Base-by-base conservation (phyloP, 2,329 filamentous ascomycete genomes). In the Trichoderma simmonsii region DNA sequence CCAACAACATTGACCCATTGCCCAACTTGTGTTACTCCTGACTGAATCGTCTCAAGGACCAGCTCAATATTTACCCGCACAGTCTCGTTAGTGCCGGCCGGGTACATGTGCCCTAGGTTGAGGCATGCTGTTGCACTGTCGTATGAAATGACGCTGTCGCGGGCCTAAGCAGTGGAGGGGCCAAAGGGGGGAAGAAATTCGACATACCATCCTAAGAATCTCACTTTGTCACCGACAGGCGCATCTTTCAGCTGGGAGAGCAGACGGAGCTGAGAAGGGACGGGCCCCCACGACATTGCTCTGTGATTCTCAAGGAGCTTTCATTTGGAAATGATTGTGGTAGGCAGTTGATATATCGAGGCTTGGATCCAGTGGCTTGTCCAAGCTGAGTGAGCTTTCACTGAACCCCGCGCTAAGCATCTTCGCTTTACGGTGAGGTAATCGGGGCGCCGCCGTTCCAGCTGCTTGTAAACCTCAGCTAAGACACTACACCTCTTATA, bases 1-100 rank as follows among this genome's bases (percentile, higher is more conserved):
- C 95, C 95, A 75, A 98, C 88, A 4, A 98, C 86, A 79, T 98
- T 97, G 64, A 98, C 82, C 94, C 95, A 98, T 73, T 91, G 87
- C n/a, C 95, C 95, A 30, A 92, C 83, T 65, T 90, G 86, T 67
- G 92, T 86, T 65, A 92, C 86, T 71, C 90, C 86, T 26, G 86
- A 82, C 24, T 87, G 88, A 72, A 96, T 82, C 11, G 83, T 86
- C 76, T 90, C 87, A 6, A 97, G 86, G 3, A 97, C 81, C 74
- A 95, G 88, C 67, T 88, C 86, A 72, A 97, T 86, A 77, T 96
- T 89, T 43, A 97, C 92, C 48, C 84, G 79, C 1, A 89, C 91
- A 63, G 81, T 82, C 54, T 86, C 82, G 59, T 82, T 80, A 70
- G 79, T 79, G 60, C 78, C 78, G 21, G 77, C 81, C 14, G 90